Evolutionary conservation across 1,284 basidiomycete genomes (phyloP), one percentile per base, ranked within the genome.

Genomic region (Pascua guehoae): DNA sequence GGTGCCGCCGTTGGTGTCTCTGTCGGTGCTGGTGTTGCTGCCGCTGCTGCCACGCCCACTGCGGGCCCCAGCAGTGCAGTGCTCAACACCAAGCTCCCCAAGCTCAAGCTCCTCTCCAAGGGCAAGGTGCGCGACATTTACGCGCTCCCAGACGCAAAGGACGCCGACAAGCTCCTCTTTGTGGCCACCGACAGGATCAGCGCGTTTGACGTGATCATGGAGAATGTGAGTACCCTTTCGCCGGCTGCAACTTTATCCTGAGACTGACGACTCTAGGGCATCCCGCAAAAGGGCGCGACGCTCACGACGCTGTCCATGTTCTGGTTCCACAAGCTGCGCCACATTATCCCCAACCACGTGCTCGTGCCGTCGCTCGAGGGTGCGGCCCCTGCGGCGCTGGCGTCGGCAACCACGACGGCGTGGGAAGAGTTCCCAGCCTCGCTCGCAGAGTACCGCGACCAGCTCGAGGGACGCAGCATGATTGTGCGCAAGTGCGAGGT

Each of bases 101-200:
- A 77, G 57, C 74, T 83, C 49, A 78, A 74, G 50, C 80, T 95
- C 3, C 63, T 96, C 40, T 90, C 89, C 8, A 85, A 83, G 73
- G 93, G 93, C 58, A 97, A 97, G 82, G 93, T 97, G 38, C 85
- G 93, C 59, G 92, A 97, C 77, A 87, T 96, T 68, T 97, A 96
- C 76, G 78, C 82, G 14, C 69, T 82, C 47, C 89, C 63, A 79
- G 84, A 62, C 78, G 83, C 62, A 78, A 64, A 87, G 56, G 75
- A 78, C 55, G 66, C 67, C 40, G 83, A 85, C 62, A 78, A 77
- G 64, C 83, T 97, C 36, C 83, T 99, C 56, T 98, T 98, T 76
- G 88, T 98, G 53, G 93, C 95, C 8, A 89, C 91, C 14, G 96
- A 98, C 79, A 83, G 96, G 61, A 96, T 98, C 72, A 95, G 91